These are phyloP conservation scores for Drechslerella dactyloides DNA, from an alignment of 2,329 filamentous ascomycete genomes.

Conservation along the genomic window DNA sequence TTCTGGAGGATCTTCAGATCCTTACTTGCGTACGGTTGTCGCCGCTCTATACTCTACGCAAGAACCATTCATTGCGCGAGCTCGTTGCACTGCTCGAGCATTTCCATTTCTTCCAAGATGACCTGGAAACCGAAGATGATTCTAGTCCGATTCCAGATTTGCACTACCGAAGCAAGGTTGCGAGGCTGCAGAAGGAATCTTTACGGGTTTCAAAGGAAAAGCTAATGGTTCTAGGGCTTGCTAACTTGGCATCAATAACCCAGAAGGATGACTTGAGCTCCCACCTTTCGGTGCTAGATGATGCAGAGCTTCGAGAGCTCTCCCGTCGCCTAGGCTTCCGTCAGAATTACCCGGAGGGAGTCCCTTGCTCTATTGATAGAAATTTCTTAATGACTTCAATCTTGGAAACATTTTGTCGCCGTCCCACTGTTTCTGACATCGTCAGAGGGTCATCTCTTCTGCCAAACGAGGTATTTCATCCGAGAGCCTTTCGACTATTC, in stretches of 20 bases:
- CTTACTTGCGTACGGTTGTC: slow-evolving; percentile 79
- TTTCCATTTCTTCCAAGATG: slow-evolving; percentile 74
- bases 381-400: slow-evolving; percentile 74
- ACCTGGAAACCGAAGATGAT: background rate
- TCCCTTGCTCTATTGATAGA: slow-evolving; percentile 69
- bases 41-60: slow-evolving; percentile 75
- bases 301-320: slow-evolving; percentile 74
- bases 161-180: slow-evolving; percentile 71
- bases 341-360: slow-evolving; percentile 77
- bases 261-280: slow-evolving; percentile 77
- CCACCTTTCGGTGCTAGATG: slow-evolving; percentile 74
- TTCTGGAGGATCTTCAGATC: slow-evolving; percentile 84
- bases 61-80: slow-evolving; percentile 79
- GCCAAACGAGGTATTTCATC: slow-evolving; percentile 73
- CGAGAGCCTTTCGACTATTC: background rate
- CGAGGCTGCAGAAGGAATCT: slow-evolving; percentile 69
- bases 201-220: slow-evolving; percentile 34
- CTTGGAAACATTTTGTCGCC: slow-evolving; percentile 75
- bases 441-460: slow-evolving; percentile 73
- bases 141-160: slow-evolving; percentile 74
- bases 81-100: slow-evolving; percentile 80
- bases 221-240: slow-evolving; percentile 85
- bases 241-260: slow-evolving; percentile 88
- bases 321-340: slow-evolving; percentile 76
- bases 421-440: slow-evolving; percentile 80